phyloP scores from a whole-genome alignment of 2,329 filamentous ascomycete genomes.

The Eurotiales sp. region DNA sequence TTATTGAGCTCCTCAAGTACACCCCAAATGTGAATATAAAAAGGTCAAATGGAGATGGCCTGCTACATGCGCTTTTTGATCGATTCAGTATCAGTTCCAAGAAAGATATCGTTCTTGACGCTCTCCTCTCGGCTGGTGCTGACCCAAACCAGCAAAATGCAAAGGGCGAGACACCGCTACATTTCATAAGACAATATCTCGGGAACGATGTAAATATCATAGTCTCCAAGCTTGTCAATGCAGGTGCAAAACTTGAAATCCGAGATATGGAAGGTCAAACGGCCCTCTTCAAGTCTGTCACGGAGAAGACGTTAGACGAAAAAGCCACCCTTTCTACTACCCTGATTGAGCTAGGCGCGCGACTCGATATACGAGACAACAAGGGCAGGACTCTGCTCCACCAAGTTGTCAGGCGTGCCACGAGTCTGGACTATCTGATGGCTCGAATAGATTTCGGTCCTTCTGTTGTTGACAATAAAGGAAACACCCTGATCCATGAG shows the following conservation, averaged over 20 bases:
- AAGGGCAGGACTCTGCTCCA: constrained; percentile 7
- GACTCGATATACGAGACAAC: constrained; percentile 8
- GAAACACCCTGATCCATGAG: constrained; percentile 4
- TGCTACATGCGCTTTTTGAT: constrained; percentile 2
- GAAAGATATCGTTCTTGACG: not conserved
- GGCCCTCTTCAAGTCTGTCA: constrained; percentile 6
- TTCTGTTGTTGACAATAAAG: not conserved
- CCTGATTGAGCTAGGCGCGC: constrained; percentile 3
- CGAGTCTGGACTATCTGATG: constrained; percentile 8
- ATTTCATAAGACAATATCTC: not conserved
- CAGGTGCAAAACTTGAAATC: constrained; percentile 5
- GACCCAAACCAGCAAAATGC: constrained; percentile 7
- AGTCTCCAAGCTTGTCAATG: constrained; percentile 2
- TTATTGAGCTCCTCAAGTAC: constrained; percentile 3
- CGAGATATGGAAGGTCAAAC: constrained; percentile 7
- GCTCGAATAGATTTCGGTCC: constrained; percentile 4
- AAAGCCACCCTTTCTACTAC: constrained; percentile 5
- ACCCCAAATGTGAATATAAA: not conserved
- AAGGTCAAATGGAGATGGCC: constrained; percentile 1
- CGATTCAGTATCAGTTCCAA: not conserved
- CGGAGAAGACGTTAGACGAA: not conserved
- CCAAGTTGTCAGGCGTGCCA: not conserved
- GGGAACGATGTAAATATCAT: not conserved
- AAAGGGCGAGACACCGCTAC: constrained; percentile 6
- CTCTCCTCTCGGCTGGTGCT: constrained; percentile 4